Evolutionary conservation across 768 basidiomycete species (phyloP).

Genomic region (Lactarius indigo): DNA sequence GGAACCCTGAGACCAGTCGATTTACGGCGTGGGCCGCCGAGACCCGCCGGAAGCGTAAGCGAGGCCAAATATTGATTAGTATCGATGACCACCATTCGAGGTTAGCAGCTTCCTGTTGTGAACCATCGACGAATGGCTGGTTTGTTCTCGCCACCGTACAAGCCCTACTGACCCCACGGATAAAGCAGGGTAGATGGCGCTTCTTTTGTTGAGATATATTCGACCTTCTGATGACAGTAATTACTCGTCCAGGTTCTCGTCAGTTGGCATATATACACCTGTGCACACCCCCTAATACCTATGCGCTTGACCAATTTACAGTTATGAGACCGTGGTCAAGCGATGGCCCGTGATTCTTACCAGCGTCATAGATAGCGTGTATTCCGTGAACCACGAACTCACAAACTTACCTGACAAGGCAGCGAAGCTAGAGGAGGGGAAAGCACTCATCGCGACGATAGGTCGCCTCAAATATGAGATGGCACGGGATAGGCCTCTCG

Average conservation of each 20-base stretch:
- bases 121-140: not conserved
- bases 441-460: conserved; percentile 66
- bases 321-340: conserved; percentile 74
- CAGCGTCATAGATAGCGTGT: conserved; percentile 69
- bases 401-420: conserved; percentile 37
- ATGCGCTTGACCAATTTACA: conserved; percentile 29
- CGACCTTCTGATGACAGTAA: not conserved
- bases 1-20: no score
- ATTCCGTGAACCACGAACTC: conserved; percentile 63
- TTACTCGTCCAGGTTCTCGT: conserved; percentile 54
- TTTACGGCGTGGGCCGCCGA: no score
- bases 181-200: conserved; percentile 46
- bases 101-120: not conserved
- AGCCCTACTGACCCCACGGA: conserved; percentile 77
- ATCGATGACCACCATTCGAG: not conserved
- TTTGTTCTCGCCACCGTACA: conserved; percentile 52
- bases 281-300: not conserved
- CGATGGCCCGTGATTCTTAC: conserved; percentile 88
- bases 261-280: conserved; percentile 29
- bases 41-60: no score
- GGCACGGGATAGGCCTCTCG: conserved; percentile 66
- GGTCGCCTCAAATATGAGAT: conserved; percentile 86
- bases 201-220: not conserved
- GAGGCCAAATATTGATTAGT: not conserved
- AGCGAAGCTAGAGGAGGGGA: conserved; percentile 67